Evolutionary conservation across 1,284 basidiomycete species (phyloP), one percentile per base, ranked within the genome.

Genomic region (Pterula multifida): DNA sequence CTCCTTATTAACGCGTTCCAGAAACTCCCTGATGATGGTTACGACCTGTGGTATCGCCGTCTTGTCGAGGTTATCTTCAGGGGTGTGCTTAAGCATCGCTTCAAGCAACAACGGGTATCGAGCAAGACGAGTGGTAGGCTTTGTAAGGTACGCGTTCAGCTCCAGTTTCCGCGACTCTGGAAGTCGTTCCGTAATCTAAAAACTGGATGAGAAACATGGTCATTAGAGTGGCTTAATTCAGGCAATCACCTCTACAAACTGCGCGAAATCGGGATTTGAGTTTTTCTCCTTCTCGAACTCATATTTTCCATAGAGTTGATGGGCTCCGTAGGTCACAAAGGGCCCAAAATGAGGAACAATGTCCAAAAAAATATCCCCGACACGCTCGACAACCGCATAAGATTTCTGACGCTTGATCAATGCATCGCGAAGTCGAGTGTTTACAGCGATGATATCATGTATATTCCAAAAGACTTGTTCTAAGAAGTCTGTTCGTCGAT

Each of bases 201-300:
- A 47, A 51, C 48, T 45, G 50, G 2, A 50, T 52, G 47, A 55
- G 52, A 45, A 49, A 42, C 46, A 56, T 53, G 35, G 26, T 28
- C 25, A 15, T 45, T 45, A 22, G 25, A 50, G 36, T 1, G 49
- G 49, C 3, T 3, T 2, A 11, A 3, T 35, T 39, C 11, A 50
- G 47, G 3, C 4, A 45, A 23, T 13, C 22, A 48, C 13, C n/a
- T 98, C 96, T 46, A 98, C 96, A 67, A 98, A 99, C 58, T 81
- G 81, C 50, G 91, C 86, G 69, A 99, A 99, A n/a, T 82, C 85
- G 1, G 86, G 78, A 68, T 99, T 98, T 48, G 82, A 75, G 49
- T 78, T 81, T 73, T 97, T 98, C 71, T 98, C 96, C 74, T 93
- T 95, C 71, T 98, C 96, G 64, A 98, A 98, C 68, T 97, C 92